Evolutionary conservation across 306 rosid species (phyloP), one percentile per base, ranked within the genome.

Genomic region (Acmispon strigosus): DNA sequence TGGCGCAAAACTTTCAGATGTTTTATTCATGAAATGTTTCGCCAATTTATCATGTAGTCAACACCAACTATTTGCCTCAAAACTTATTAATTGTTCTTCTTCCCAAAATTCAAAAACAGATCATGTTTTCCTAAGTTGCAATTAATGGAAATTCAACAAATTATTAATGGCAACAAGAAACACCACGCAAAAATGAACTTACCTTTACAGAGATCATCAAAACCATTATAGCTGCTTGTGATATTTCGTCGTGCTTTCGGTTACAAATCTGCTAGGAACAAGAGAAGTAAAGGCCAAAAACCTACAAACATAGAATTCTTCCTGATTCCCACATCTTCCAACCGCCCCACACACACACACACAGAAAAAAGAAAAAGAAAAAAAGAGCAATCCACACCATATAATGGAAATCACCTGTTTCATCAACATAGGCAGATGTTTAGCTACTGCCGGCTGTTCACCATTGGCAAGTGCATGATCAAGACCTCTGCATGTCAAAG

Each of bases 171-270:
- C 29, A 36, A 18, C 50, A 19, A 67, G 62, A 58, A 72, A 36
- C 47, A 57, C 39, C 24, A 12, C 20, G n/a, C 20, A 29, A 22
- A 61, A 70, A 48, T 43, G 74, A 65, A 41, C 12, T 42, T 79
- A 87, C 98, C 94, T 90, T 93, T 15, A 83, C 71, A 47, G 98
- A 83, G 44, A 88, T 72, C 92, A 93, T 84, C 74, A 90, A 72
- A 78, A 93, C 94, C 96, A 86, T 87, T 50, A 87, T 32, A 66
- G 81, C 85, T 20, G 94, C 89, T 77, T 73, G 82, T 32, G 66
- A 53, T 2, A 1, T 5, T 34, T 45, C 72, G 42, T 80, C 82
- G 29, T 60, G 70, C 29, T 64, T 83, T 19, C 65, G 76, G 18
- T 81, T 84, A 78, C 78, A 85, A 80, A 90, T 73, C 97, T 93